A percentile compares a stretch with the other conserved stretches of the same genome.
Conservation (phyloP, 805 yeast species). For the Candida boleticola region DNA sequence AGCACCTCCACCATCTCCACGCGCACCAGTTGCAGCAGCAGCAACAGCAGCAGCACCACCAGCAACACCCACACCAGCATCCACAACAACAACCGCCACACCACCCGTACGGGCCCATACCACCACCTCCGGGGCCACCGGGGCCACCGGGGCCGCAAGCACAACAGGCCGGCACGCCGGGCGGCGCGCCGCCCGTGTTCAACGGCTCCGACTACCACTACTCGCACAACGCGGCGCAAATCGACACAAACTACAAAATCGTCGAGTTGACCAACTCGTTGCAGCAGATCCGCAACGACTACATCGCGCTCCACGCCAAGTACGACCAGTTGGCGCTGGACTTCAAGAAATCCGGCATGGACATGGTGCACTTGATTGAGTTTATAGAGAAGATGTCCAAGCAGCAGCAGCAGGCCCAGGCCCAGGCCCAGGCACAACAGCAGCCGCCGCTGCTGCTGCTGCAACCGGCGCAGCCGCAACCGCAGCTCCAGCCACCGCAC, state of each 20-base stretch:
- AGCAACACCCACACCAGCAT: background rate
- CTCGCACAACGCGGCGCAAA: constrained; percentile 16
- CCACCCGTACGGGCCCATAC: constrained; percentile 4
- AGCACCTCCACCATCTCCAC: constrained; percentile 7
- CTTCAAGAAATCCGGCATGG: constrained; percentile 48
- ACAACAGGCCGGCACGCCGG: background rate
- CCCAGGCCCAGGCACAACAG: constrained; percentile 20
- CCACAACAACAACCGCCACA: background rate
- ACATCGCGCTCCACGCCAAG: constrained; percentile 40
- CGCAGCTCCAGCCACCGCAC: constrained; percentile 20
- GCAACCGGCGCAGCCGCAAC: constrained; percentile 7
- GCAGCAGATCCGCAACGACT: constrained; percentile 39
- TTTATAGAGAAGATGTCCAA: constrained; percentile 8
- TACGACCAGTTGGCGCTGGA: constrained; percentile 51
- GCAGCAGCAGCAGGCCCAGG: background rate
- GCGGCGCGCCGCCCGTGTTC: background rate
- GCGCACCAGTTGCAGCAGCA: constrained; percentile 7
- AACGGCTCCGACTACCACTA: background rate
- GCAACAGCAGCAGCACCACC: constrained; percentile 11
- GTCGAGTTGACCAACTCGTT: constrained; percentile 39
- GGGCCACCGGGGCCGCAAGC: constrained; percentile 10
- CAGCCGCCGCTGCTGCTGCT: constrained; percentile 8
- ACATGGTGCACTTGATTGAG: constrained; percentile 52
- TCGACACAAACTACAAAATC: constrained; percentile 18
- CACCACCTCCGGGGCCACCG: background rate